Evolutionary conservation across 228 moss, liverwort and hornwort species (phyloP).

Genomic region (Sphagnum magellanicum): DNA sequence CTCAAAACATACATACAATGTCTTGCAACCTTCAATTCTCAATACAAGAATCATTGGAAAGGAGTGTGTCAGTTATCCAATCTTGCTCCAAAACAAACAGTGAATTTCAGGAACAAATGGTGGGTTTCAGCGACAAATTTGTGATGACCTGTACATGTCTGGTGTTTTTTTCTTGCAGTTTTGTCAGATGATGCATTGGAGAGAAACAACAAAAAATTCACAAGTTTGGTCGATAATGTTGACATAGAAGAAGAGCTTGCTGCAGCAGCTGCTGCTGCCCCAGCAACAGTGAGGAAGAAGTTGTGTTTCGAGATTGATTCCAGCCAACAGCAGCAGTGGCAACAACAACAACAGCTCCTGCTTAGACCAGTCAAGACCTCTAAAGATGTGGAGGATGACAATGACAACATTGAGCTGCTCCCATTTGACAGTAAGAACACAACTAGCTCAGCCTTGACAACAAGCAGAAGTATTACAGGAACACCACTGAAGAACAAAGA

Average conservation of each 20-base stretch:
- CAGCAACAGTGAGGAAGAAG: background rate
- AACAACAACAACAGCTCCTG: background rate
- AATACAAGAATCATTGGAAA: background rate
- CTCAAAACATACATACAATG: no score
- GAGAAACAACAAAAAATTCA: no score
- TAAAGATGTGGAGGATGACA: background rate
- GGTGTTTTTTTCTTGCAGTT: background rate
- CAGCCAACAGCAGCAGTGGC: background rate
- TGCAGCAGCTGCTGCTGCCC: no score
- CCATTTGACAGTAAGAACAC: conserved; percentile 19
- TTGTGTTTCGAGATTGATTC: conserved; percentile 3
- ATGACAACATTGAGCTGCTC: background rate
- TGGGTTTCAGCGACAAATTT: background rate
- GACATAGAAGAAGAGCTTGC: no score
- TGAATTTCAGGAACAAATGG: no score
- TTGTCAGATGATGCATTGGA: no score
- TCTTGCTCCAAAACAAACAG: background rate
- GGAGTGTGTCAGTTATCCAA: no score
- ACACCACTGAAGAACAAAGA: conserved; percentile 38
- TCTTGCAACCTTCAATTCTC: background rate
- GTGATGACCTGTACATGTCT: background rate
- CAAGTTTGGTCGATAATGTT: no score
- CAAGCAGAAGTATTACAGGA: conserved; percentile 11
- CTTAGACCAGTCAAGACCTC: background rate
- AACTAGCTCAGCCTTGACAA: conserved; percentile 1